Percentiles rank a stretch among this genome's conserved stretches.
These are phyloP conservation scores for Phytophthora syringae DNA, from an alignment of 352 stramenopile species.

Conservation along the genomic window DNA sequence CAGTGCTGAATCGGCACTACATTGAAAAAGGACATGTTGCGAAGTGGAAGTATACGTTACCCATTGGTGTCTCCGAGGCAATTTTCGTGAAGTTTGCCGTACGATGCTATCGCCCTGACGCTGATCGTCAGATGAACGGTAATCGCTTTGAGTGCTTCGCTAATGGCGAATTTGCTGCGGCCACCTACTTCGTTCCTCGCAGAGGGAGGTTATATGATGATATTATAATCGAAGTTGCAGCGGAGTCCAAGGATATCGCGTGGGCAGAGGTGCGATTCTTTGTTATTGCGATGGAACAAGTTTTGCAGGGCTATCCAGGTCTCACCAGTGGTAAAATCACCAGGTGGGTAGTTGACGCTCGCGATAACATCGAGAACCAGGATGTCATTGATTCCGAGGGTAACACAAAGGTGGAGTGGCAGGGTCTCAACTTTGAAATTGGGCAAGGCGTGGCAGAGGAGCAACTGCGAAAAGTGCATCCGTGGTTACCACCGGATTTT, in stretches of 20 bases:
- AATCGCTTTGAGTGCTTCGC: slow-evolving; percentile 8
- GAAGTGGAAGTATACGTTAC: slow-evolving; percentile 27
- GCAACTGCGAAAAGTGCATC: neutral
- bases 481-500: slow-evolving; percentile 20
- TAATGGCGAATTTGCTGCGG: slow-evolving; percentile 12
- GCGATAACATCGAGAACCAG: neutral
- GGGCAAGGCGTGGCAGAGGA: neutral
- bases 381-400: neutral
- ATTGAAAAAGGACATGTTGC: neutral
- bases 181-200: slow-evolving; percentile 3
- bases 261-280: slow-evolving; percentile 26
- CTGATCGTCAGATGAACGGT: neutral
- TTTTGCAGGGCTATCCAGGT: slow-evolving; percentile 2
- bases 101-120: slow-evolving; percentile 9
- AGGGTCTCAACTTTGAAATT: neutral
- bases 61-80: slow-evolving; percentile 12
- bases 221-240: slow-evolving; percentile 26
- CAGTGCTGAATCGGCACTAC: neutral
- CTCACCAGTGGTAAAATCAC: neutral
- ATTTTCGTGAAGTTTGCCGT: slow-evolving; percentile 25
- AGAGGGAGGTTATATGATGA: neutral
- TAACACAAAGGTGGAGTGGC: neutral
- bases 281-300: slow-evolving; percentile 20
- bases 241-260: slow-evolving; percentile 5
- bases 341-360: neutral